Percentiles rank a stretch among this genome's conserved stretches.
phyloP scores from a whole-genome alignment of 2,329 filamentous ascomycete genomes.

The Botryotinia globosa region DNA sequence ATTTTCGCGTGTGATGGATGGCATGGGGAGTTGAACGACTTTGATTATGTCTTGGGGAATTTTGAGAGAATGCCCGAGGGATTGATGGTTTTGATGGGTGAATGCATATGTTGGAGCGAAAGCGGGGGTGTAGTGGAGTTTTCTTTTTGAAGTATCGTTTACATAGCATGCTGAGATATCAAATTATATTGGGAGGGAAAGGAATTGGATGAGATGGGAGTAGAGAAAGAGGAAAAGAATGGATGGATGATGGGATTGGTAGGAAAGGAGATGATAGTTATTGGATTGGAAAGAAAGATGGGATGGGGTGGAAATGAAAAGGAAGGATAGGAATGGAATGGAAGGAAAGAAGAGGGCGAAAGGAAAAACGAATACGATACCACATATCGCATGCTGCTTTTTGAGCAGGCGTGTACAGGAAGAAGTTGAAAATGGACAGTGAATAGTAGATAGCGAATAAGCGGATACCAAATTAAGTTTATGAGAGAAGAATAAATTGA shows the following conservation, averaged over 20 bases:
- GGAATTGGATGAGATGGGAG: not conserved
- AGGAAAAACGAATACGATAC: slow-evolving; percentile 9
- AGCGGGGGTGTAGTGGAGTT: slow-evolving; percentile 2
- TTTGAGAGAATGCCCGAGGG: not conserved
- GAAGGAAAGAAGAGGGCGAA: not conserved
- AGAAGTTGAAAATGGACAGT: slow-evolving; percentile 2
- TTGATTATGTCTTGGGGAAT: slow-evolving; percentile 5
- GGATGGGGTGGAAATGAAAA: not conserved
- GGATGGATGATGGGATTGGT: not conserved
- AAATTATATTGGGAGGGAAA: not conserved
- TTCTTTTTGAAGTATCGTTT: not conserved
- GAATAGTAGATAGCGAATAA: not conserved
- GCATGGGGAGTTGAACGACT: not conserved
- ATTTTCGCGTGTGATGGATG: slow-evolving; percentile 9
- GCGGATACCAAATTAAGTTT: slow-evolving; percentile 12
- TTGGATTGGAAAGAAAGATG: not conserved
- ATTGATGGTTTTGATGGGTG: not conserved
- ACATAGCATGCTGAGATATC: slow-evolving; percentile 8
- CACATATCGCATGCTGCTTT: slow-evolving; percentile 1
- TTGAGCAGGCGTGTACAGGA: not conserved
- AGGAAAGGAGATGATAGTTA: not conserved
- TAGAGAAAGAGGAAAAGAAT: not conserved
- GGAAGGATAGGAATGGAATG: not conserved
- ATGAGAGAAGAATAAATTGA: not conserved
- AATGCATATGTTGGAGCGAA: slow-evolving; percentile 2